Evolutionary conservation across 2,329 filamentous ascomycete species (phyloP).

Genomic region (Phialophora tarda): DNA sequence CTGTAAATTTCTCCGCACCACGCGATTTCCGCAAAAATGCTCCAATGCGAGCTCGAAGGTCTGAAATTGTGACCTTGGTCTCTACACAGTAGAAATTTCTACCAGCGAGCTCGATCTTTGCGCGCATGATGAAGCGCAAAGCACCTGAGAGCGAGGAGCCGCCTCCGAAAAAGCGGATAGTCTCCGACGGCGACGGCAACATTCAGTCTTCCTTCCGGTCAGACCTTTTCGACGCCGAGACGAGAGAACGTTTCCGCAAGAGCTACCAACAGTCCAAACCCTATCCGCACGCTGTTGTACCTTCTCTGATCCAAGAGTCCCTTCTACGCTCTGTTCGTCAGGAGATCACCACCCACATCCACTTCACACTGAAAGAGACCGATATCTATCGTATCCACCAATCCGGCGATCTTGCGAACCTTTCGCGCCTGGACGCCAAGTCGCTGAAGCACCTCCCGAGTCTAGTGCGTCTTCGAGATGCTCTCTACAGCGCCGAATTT

Average conservation of each 20-base stretch:
- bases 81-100: not conserved
- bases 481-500: constrained; percentile 88
- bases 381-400: constrained; percentile 99
- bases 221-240: constrained; percentile 50
- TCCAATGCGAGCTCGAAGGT: not conserved
- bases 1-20: not conserved
- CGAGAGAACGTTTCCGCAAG: constrained; percentile 51
- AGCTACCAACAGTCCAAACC: constrained; percentile 51
- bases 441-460: constrained; percentile 86
- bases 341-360: constrained; percentile 88
- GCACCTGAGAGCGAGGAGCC: constrained; percentile 39
- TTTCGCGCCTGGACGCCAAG: constrained; percentile 88
- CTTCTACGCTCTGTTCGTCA: constrained; percentile 84
- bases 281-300: constrained; percentile 94
- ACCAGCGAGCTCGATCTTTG: not conserved
- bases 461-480: constrained; percentile 88
- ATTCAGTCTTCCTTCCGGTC: constrained; percentile 51
- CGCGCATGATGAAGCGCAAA: constrained; percentile 50
- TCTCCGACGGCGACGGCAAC: constrained; percentile 26
- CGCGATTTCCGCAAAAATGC: not conserved
- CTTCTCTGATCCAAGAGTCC: constrained; percentile 75
- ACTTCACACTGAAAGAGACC: constrained; percentile 97
- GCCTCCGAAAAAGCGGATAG: constrained; percentile 35
- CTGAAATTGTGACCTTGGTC: not conserved
- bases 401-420: constrained; percentile 94